A percentile compares a stretch with the other conserved stretches of the same genome.
Conservation (phyloP, 1,139 yeast species). For the Yarrowia galli region DNA sequence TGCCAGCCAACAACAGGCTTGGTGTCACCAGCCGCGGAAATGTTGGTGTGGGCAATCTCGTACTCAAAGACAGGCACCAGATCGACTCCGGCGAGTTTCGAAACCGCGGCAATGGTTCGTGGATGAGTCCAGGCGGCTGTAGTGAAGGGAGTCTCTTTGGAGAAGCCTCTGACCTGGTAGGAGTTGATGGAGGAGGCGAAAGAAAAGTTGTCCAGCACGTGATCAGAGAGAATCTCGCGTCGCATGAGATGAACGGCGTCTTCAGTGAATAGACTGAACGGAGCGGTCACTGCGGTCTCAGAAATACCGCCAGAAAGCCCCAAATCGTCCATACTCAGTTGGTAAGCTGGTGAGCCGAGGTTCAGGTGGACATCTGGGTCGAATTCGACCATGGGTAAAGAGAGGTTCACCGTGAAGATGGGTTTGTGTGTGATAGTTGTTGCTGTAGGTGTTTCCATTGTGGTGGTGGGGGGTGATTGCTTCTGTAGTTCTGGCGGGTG, state of each 20-base stretch:
- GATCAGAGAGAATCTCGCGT: not conserved
- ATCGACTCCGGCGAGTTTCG: conserved; percentile 1
- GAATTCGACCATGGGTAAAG: not conserved
- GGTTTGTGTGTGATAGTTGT: not conserved
- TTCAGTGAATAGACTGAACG: conserved; percentile 14
- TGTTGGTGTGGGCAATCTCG: conserved; percentile 26
- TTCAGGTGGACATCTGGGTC: conserved; percentile 6
- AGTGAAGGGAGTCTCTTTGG: conserved; percentile 15
- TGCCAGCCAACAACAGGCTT: conserved; percentile 26
- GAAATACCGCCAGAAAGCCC: conserved; percentile 7
- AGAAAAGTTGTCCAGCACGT: not conserved
- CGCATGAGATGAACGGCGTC: conserved; percentile 24
- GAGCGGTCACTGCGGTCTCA: conserved; percentile 11
- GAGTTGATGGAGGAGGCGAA: conserved; percentile 19
- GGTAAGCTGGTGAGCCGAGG: not conserved
- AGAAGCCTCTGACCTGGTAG: conserved; percentile 22
- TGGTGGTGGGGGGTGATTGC: too few relatives aligned
- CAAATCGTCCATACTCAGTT: conserved; percentile 9
- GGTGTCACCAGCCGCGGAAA: conserved; percentile 17
- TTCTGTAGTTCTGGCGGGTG: too few relatives aligned
- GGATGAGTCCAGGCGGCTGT: conserved; percentile 21
- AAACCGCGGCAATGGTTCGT: not conserved
- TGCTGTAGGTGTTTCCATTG: not conserved
- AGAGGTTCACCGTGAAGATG: conserved; percentile 4
- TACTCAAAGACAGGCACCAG: conserved; percentile 10